These are phyloP conservation scores for Penicillium tannophilum DNA, from an alignment of 495 filamentous ascomycete species.

Conservation along the genomic window DNA sequence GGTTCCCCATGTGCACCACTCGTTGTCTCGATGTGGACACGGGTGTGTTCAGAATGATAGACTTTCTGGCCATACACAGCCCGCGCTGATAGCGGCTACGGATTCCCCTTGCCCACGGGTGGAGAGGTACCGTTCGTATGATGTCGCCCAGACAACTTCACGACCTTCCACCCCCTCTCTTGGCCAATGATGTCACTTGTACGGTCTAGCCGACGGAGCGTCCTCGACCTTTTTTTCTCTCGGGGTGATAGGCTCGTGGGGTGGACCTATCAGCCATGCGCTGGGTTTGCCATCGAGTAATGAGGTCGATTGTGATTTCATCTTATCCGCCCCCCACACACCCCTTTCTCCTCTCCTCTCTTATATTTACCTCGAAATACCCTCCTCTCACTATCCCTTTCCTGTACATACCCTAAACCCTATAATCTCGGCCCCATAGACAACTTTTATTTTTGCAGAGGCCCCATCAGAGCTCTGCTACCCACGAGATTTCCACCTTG, in stretches of 20 bases:
- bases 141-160: conserved; percentile 19
- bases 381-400: not conserved
- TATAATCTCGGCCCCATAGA: conserved; percentile 16
- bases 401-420: conserved; percentile 21
- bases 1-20: conserved; percentile 18
- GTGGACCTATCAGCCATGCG: conserved; percentile 22
- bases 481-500: conserved; percentile 5
- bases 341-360: conserved; percentile 2
- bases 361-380: conserved; percentile 21
- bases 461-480: conserved; percentile 1
- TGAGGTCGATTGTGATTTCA: conserved; percentile 19
- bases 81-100: conserved; percentile 1
- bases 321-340: conserved; percentile 7
- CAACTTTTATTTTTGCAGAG: conserved; percentile 1
- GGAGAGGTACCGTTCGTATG: conserved; percentile 22
- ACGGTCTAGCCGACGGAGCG: conserved; percentile 13
- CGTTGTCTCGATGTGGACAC: conserved; percentile 26
- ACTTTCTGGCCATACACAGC: conserved; percentile 8
- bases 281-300: conserved; percentile 2
- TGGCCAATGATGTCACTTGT: conserved; percentile 35
- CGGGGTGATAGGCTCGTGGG: not conserved
- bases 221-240: conserved; percentile 6
- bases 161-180: conserved; percentile 7
- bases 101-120: not conserved
- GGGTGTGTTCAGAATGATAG: conserved; percentile 29